Evolutionary conservation across 495 filamentous ascomycete species (phyloP), one percentile per base, ranked within the genome.

Genomic region (Hypoxylon rickii): DNA sequence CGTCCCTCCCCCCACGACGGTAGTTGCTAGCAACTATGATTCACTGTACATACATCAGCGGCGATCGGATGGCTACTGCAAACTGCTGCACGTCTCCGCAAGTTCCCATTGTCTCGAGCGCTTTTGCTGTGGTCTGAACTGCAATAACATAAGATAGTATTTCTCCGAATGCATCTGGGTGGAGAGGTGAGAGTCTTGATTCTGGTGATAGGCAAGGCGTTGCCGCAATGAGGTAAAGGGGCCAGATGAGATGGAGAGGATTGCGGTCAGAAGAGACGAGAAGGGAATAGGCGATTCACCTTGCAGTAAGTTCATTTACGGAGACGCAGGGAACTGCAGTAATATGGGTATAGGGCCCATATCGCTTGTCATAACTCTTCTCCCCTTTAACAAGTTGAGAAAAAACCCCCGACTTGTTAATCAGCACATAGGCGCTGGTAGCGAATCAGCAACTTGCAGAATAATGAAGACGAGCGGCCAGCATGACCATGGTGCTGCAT

Each of bases 261-360:
- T 13, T 17, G 48, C 59, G 53, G 59, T 24, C 37, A 40, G 45
- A 40, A 45, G 43, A 38, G 48, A 54, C 53, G 12, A 39, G 51
- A 58, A 50, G 31, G 39, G 53, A 40, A 49, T 45, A 58, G 53
- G 53, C 15, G 53, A 54, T 63, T 63, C 53, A 54, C 59, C 59
- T 58, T 63, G 53, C 59, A 63, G 59, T 42, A 48, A 42, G 15
- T 36, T 51, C 45, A 32, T 18, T 29, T 41, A 37, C 29, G 32
- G 37, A 49, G 37, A 19, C 38, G 22, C 48, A 50, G 48, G 44
- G 57, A 53, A 52, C 21, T 36, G 26, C 39, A 15, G 44, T 49
- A 44, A 44, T 47, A 36, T 29, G 33, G 46, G 22, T 58, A 33
- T 47, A 33, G 16, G 10, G 17, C 24, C 24, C 10, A 29, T 13